Base-by-base conservation (phyloP, 2,329 filamentous ascomycete genomes). In the Phyllosticta paracitricarpa region DNA sequence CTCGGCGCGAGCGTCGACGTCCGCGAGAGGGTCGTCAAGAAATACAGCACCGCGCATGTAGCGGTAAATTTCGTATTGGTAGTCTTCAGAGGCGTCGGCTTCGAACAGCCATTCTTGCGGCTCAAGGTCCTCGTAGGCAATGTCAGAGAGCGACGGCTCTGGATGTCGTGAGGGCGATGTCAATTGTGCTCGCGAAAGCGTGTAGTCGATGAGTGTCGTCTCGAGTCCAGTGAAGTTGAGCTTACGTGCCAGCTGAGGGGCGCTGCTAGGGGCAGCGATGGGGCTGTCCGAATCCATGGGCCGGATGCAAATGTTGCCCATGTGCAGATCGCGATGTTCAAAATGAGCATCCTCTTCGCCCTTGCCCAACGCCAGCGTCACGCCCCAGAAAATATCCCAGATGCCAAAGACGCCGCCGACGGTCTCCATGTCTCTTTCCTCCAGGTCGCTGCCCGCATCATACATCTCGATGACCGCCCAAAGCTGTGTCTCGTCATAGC, bases 401-500 rank as follows among this genome's bases (percentile, higher is more conserved):
- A 82, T 76, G 64, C 71, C 69, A 73, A 73, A 78, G 58, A 79
- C 69, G 17, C 69, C 69, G 40, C 70, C 67, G 25, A 76, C 65
- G 52, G 74, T 72, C 61, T 61, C 35, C 40, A 56, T 52, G 3
- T 48, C 22, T 10, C 59, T 4, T 9, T 57, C 69, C 70, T 30
- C 63, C 57, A 85, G 73, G 66, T 86, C 83, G 22, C 74, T 79
- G 2, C 84, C 84, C 0, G 84, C 84, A 67, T 87, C 82, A 66
- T 84, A 80, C 84, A 87, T 87, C 66, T 87, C 84, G 12, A 87
- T 75, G 14, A 86, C 79, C 0, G 82, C 82, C 83, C 84, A 87
- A 2, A 86, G 73, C 67, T 86, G 83, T 3, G 78, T 75, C 51
- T 81, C 77, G 0, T 77, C 73, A 63, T 84, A 85, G 51, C 77